phyloP scores from a whole-genome alignment of 352 stramenopile species.

The Phytophthora hybrid region DNA sequence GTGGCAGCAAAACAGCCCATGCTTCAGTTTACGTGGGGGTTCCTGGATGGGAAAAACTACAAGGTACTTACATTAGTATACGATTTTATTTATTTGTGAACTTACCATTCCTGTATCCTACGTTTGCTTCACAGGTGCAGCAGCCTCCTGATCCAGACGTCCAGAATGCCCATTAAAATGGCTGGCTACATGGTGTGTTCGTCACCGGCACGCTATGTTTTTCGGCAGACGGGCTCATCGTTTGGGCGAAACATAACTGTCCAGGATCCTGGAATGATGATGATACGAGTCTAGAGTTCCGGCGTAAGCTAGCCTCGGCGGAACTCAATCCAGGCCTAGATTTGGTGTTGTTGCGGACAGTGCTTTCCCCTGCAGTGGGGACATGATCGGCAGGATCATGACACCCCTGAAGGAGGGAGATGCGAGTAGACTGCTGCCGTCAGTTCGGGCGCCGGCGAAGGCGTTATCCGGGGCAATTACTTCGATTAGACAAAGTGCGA shows the following conservation, averaged over 20 bases:
- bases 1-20: too few relatives aligned
- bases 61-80: neutral
- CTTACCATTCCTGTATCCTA: neutral
- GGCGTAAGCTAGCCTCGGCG: neutral
- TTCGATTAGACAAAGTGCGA: neutral
- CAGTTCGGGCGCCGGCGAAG: neutral
- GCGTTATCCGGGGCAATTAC: neutral
- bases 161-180: neutral
- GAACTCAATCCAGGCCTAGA: neutral
- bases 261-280: neutral
- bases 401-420: neutral
- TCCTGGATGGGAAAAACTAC: conserved; percentile 1
- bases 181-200: neutral
- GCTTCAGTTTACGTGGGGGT: too few relatives aligned
- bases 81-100: neutral
- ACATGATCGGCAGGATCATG: neutral
- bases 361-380: neutral
- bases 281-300: neutral
- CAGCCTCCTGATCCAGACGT: neutral
- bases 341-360: neutral
- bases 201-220: neutral
- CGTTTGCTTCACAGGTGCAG: neutral
- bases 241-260: neutral
- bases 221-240: neutral
- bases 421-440: neutral